Evolutionary conservation across 1,284 basidiomycete species (phyloP).

Genomic region (Pascua guehoae): DNA sequence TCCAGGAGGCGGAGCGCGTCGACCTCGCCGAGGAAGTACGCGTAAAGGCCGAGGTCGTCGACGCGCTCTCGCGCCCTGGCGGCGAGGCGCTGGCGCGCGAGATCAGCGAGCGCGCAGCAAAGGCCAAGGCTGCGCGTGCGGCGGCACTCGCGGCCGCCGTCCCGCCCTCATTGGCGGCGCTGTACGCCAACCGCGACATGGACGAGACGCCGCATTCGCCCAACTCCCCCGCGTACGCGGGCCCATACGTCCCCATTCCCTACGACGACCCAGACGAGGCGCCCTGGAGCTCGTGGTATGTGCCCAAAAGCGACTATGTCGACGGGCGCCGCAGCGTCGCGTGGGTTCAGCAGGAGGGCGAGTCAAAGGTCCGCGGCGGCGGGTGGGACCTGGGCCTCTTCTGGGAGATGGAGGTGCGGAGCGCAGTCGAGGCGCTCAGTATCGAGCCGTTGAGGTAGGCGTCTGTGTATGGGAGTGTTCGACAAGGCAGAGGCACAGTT

Average conservation of each 20-base stretch:
- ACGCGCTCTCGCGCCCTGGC: constrained; percentile 63
- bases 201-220: constrained; percentile 24
- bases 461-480: not conserved
- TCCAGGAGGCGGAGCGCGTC: constrained; percentile 64
- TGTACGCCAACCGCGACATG: constrained; percentile 7
- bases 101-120: constrained; percentile 55
- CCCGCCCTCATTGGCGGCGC: constrained; percentile 19
- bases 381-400: constrained; percentile 77
- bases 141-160: constrained; percentile 29
- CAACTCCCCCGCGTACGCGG: constrained; percentile 38
- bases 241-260: constrained; percentile 46
- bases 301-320: constrained; percentile 30
- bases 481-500: not conserved
- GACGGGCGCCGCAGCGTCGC: constrained; percentile 56
- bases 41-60: constrained; percentile 61
- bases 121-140: constrained; percentile 30
- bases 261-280: constrained; percentile 34
- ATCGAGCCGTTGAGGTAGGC: constrained; percentile 32
- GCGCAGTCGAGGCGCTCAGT: constrained; percentile 67
- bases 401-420: constrained; percentile 78
- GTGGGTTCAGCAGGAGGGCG: constrained; percentile 44
- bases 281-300: constrained; percentile 27
- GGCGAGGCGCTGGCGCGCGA: constrained; percentile 52
- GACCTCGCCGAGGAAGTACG: constrained; percentile 51
- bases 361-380: constrained; percentile 62